phyloP scores from a whole-genome alignment of 2,329 filamentous ascomycete genomes.

The Fusarium palustre region DNA sequence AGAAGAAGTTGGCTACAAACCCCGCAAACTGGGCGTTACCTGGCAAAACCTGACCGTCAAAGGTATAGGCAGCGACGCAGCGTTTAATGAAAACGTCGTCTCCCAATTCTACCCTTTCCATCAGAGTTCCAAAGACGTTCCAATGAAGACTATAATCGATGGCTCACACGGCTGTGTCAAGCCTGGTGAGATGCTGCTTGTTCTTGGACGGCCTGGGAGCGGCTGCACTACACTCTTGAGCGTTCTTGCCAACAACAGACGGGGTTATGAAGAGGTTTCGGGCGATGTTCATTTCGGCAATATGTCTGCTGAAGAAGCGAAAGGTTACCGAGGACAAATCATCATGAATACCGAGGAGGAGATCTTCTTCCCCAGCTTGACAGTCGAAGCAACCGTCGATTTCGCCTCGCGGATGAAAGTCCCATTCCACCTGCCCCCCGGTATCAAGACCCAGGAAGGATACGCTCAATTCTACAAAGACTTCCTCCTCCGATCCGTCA shows the following conservation, averaged over 20 bases:
- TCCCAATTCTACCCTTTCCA: neutral
- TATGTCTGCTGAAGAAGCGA: neutral
- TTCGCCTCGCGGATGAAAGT: neutral
- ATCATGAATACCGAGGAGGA: neutral
- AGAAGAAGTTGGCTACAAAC: neutral
- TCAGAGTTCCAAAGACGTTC: accelerated
- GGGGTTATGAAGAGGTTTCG: neutral
- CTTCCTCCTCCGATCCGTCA: neutral
- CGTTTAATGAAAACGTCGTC: neutral
- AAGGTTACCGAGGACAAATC: neutral
- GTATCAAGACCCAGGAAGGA: neutral
- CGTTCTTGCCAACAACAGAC: neutral
- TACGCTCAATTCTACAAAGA: neutral
- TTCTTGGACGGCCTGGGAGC: neutral
- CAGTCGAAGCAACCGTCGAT: neutral
- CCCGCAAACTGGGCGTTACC: neutral
- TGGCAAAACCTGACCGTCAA: neutral
- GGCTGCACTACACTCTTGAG: neutral
- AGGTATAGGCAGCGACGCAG: neutral
- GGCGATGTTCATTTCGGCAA: neutral
- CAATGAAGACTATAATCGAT: neutral
- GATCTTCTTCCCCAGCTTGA: neutral
- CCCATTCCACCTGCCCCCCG: neutral
- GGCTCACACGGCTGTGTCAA: neutral
- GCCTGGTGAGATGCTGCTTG: neutral